Conservation (phyloP, 2,329 filamentous ascomycete genomes). For the Apiospora malaysiana region DNA sequence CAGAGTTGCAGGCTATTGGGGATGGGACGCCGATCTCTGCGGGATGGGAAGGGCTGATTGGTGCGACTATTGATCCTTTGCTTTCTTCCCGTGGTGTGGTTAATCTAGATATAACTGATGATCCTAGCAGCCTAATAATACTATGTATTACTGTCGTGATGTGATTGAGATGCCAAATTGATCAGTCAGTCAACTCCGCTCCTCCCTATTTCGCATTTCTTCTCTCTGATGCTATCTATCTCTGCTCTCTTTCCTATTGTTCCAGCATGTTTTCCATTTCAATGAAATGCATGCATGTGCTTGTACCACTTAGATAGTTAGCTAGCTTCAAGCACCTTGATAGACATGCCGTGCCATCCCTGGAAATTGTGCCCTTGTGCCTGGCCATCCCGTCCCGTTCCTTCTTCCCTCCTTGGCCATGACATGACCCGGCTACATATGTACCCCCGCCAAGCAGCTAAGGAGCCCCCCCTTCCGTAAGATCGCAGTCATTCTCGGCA, state of each 20-base stretch:
- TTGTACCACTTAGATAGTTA: background rate
- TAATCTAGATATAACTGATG: background rate
- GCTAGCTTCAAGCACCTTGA: background rate
- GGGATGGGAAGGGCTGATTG: background rate
- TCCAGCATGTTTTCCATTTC: too few relatives aligned
- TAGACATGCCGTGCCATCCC: background rate
- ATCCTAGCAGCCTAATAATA: background rate
- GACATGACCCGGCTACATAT: background rate
- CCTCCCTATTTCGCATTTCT: too few relatives aligned
- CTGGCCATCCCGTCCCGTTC: background rate
- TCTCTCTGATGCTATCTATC: too few relatives aligned
- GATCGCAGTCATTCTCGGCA: background rate
- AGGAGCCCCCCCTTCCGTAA: background rate
- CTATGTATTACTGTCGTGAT: background rate
- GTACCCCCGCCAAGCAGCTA: constrained; percentile 11
- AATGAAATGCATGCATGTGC: background rate
- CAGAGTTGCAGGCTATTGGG: background rate
- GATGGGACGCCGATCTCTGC: background rate
- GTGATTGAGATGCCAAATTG: background rate
- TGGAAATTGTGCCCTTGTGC: background rate
- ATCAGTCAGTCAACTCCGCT: too few relatives aligned
- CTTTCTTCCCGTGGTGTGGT: background rate
- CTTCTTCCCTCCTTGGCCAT: background rate
- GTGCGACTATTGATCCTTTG: background rate
- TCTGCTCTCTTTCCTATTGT: too few relatives aligned